phyloP scores from a whole-genome alignment of 257 asterid species.

The Galeopsis tetrahit region DNA sequence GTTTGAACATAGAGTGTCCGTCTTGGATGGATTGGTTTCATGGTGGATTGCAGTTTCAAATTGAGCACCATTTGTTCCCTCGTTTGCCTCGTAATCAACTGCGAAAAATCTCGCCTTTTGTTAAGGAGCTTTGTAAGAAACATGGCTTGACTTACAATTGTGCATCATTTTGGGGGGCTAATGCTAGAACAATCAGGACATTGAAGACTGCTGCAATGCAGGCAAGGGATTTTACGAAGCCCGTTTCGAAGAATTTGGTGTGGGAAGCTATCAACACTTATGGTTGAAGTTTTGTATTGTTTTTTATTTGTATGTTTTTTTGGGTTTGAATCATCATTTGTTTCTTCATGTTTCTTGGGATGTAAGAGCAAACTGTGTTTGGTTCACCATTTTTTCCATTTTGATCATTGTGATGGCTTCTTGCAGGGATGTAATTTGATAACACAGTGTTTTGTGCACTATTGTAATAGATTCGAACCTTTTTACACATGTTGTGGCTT shows the following conservation, averaged over 20 bases:
- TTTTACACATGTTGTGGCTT: too few species aligned
- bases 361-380: slow-evolving; percentile 19
- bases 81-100: slow-evolving; percentile 76
- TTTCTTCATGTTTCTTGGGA: not conserved
- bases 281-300: slow-evolving; percentile 49
- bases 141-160: slow-evolving; percentile 66
- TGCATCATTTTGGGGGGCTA: slow-evolving; percentile 76
- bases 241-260: slow-evolving; percentile 69
- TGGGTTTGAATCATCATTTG: slow-evolving; percentile 8
- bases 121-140: slow-evolving; percentile 81
- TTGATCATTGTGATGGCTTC: too few species aligned
- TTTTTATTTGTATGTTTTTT: slow-evolving; percentile 7
- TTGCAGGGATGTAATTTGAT: too few species aligned
- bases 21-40: slow-evolving; percentile 99
- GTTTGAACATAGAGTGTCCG: slow-evolving; percentile 59
- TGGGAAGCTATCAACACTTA: slow-evolving; percentile 92
- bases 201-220: slow-evolving; percentile 69
- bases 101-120: slow-evolving; percentile 67
- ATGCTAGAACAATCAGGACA: slow-evolving; percentile 58
- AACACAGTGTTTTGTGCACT: too few species aligned
- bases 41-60: slow-evolving; percentile 90
- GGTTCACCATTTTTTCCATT: not conserved
- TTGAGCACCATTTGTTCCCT: slow-evolving; percentile 88
- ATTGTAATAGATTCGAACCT: too few species aligned
- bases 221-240: slow-evolving; percentile 74